Evolutionary conservation across 2,329 filamentous ascomycete species (phyloP).

Genomic region (Clarireedia hainanense): DNA sequence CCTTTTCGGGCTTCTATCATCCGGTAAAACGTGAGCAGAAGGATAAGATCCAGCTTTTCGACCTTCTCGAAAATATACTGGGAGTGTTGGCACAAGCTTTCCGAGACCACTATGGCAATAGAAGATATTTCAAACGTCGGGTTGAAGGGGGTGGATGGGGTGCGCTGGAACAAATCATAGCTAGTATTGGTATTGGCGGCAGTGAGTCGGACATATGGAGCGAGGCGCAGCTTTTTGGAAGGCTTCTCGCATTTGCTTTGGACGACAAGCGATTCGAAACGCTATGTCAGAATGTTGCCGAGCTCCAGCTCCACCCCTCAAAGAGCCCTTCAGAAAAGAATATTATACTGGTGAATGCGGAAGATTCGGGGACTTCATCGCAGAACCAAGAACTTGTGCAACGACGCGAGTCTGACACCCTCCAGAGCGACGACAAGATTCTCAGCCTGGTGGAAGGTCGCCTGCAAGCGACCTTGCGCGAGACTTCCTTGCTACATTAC

Average conservation of each 20-base stretch:
- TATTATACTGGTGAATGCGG: not conserved
- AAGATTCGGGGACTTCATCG: not conserved
- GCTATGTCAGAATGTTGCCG: conserved; percentile 48
- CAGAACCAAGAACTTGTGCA: not conserved
- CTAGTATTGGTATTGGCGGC: conserved; percentile 56
- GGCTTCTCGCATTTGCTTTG: conserved; percentile 71
- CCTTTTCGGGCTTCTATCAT: conserved; percentile 70
- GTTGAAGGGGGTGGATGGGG: conserved; percentile 74
- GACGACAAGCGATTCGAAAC: conserved; percentile 67
- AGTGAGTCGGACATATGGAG: conserved; percentile 61
- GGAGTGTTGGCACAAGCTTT: conserved; percentile 60
- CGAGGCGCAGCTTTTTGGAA: conserved; percentile 69
- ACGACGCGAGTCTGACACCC: not conserved
- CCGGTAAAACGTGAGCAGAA: conserved; percentile 51
- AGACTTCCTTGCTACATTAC: conserved; percentile 47
- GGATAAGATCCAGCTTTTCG: conserved; percentile 59
- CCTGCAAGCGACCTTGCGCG: conserved; percentile 42
- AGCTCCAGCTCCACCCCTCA: conserved; percentile 30
- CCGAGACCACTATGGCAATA: conserved; percentile 74
- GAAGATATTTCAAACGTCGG: conserved; percentile 72
- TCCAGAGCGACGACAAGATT: conserved; percentile 19
- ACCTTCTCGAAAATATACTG: conserved; percentile 63
- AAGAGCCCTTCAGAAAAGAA: not conserved
- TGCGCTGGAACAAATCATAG: conserved; percentile 64
- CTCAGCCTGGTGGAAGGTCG: conserved; percentile 27